A percentile compares a stretch with the other conserved stretches of the same genome.
phyloP scores from a whole-genome alignment of 495 filamentous ascomycete species.

The Staphylotrichum tortipilum region DNA sequence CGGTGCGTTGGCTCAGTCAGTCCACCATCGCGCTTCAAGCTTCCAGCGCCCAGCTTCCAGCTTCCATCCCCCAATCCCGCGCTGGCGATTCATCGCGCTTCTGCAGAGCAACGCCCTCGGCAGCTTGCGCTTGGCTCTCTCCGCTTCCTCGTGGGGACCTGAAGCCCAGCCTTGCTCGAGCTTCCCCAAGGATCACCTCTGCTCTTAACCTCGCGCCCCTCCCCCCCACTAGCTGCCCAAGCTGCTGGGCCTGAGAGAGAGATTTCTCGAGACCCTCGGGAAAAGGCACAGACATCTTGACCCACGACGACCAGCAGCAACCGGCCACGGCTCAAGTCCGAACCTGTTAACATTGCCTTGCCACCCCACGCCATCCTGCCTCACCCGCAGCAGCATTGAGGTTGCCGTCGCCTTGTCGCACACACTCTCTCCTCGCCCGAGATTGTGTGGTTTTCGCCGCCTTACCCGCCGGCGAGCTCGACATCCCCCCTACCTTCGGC shows the following conservation, averaged over 20 bases:
- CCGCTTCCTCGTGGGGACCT: background rate
- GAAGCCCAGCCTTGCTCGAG: background rate
- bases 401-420: no score
- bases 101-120: conserved; percentile 4
- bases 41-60: background rate
- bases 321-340: no score
- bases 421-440: no score
- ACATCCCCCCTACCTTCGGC: background rate
- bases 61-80: conserved; percentile 9
- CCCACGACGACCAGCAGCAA: no score
- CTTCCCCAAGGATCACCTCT: background rate
- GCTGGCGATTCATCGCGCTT: conserved; percentile 14
- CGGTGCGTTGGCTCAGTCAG: background rate
- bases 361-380: no score
- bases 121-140: background rate
- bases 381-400: no score
- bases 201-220: background rate
- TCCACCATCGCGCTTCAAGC: background rate
- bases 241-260: no score
- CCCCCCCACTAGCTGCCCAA: background rate
- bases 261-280: background rate
- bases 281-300: background rate
- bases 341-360: no score
- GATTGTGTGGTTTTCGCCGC: no score
- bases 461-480: no score